These are phyloP conservation scores for Amanita fuliginea DNA, from an alignment of 768 basidiomycete genomes.

Conservation along the genomic window DNA sequence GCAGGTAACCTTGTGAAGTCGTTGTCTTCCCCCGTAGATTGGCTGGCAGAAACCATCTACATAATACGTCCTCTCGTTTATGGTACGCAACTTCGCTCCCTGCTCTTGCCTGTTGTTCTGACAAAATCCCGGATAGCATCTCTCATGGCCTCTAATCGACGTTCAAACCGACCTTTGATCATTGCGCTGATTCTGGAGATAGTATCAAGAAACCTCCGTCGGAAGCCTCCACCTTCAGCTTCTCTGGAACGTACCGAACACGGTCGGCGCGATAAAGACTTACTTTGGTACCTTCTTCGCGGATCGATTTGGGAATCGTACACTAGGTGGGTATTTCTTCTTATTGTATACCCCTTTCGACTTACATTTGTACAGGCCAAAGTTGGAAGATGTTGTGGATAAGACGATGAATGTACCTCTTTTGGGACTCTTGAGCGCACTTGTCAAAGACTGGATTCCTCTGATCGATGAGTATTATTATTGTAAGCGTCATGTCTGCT, in stretches of 20 bases:
- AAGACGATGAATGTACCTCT: conserved; percentile 46
- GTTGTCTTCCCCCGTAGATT: conserved; percentile 55
- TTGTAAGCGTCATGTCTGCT: conserved; percentile 39
- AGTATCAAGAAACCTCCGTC: conserved; percentile 63
- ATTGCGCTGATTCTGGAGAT: conserved; percentile 60
- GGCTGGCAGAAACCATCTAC: conserved; percentile 65
- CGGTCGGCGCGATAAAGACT: conserved; percentile 69
- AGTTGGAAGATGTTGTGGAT: conserved; percentile 54
- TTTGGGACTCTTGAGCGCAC: conserved; percentile 54
- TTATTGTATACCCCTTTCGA: background rate
- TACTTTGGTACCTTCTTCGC: conserved; percentile 77
- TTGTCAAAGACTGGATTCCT: conserved; percentile 80
- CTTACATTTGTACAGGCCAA: conserved; percentile 43
- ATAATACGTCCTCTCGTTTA: conserved; percentile 68
- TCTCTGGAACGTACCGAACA: conserved; percentile 68
- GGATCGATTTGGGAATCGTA: conserved; percentile 79
- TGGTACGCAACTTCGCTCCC: conserved; percentile 30
- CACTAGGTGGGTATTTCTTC: conserved; percentile 39
- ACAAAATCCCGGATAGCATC: conserved; percentile 19
- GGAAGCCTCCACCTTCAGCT: conserved; percentile 50
- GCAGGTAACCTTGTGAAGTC: conserved; percentile 55
- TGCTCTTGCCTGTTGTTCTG: conserved; percentile 2
- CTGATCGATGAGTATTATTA: conserved; percentile 87
- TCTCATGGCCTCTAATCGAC: conserved; percentile 33
- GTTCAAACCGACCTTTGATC: conserved; percentile 53